These are phyloP conservation scores for Epichloe festucae DNA, from an alignment of 2,329 filamentous ascomycete genomes.

Conservation along the genomic window DNA sequence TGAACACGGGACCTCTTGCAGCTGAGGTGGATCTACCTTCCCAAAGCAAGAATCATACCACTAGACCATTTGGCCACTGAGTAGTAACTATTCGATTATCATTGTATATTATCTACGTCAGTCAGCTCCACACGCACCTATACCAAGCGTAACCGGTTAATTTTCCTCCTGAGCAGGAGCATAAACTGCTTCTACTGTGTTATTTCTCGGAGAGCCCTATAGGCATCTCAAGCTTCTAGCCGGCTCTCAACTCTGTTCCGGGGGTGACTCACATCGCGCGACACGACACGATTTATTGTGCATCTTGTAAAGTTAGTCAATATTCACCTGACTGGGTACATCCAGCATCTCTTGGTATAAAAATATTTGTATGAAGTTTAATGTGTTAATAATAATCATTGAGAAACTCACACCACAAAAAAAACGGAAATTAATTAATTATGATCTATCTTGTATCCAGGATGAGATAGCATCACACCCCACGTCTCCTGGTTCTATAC, in stretches of 20 bases:
- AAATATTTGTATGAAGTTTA: too few species aligned
- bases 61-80: conserved; percentile 18
- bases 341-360: too few species aligned
- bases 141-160: too few species aligned
- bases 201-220: too few species aligned
- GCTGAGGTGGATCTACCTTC: conserved; percentile 4
- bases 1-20: conserved; percentile 24
- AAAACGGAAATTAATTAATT: not conserved
- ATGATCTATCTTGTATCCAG: conserved; percentile 17
- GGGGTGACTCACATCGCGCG: too few species aligned
- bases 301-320: too few species aligned
- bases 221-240: too few species aligned
- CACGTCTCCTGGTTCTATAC: conserved; percentile 14
- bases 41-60: conserved; percentile 24
- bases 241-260: too few species aligned
- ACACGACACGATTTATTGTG: too few species aligned
- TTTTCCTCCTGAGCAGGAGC: too few species aligned
- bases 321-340: too few species aligned
- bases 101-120: not conserved
- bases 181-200: too few species aligned
- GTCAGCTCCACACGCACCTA: not conserved
- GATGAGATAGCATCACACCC: conserved; percentile 15
- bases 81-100: not conserved
- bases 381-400: not conserved
- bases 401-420: not conserved